A percentile compares a stretch with the other conserved stretches of the same genome.
These are phyloP conservation scores for Collybia mongolica DNA, from an alignment of 768 basidiomycete species.

Conservation along the genomic window DNA sequence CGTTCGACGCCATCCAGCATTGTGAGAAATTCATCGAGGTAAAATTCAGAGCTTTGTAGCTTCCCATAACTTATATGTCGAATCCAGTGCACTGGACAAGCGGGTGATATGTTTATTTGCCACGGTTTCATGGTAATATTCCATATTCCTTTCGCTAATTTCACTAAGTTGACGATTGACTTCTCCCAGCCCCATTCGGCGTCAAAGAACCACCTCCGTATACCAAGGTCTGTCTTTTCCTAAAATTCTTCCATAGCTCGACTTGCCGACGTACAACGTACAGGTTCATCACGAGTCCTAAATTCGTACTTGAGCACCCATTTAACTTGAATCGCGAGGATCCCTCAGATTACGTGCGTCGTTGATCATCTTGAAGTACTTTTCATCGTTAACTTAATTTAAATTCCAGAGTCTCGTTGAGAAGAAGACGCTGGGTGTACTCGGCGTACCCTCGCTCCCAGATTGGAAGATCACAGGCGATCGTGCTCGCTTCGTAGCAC, in stretches of 20 bases:
- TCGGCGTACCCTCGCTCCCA: conserved; percentile 4
- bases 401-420: neutral
- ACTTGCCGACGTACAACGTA: neutral
- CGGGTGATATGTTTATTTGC: conserved; percentile 1
- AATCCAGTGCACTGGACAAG: conserved; percentile 1
- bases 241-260: neutral
- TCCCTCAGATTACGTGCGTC: conserved; percentile 1
- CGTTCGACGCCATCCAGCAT: conserved; percentile 1
- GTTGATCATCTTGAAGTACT: neutral
- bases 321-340: conserved; percentile 1
- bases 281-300: conserved; percentile 5
- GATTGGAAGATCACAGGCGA: conserved; percentile 3
- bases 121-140: conserved; percentile 3
- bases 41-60: neutral
- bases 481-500: neutral
- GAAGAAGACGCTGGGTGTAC: neutral
- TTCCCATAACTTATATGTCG: neutral
- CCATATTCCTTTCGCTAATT: neutral
- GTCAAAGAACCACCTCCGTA: conserved; percentile 4
- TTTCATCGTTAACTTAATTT: neutral
- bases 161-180: neutral
- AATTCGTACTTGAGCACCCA: conserved; percentile 1
- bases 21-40: conserved; percentile 5
- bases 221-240: neutral
- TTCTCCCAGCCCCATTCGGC: conserved; percentile 2